phyloP scores from a whole-genome alignment of 1,284 basidiomycete genomes.

The Athelia psychrophila region DNA sequence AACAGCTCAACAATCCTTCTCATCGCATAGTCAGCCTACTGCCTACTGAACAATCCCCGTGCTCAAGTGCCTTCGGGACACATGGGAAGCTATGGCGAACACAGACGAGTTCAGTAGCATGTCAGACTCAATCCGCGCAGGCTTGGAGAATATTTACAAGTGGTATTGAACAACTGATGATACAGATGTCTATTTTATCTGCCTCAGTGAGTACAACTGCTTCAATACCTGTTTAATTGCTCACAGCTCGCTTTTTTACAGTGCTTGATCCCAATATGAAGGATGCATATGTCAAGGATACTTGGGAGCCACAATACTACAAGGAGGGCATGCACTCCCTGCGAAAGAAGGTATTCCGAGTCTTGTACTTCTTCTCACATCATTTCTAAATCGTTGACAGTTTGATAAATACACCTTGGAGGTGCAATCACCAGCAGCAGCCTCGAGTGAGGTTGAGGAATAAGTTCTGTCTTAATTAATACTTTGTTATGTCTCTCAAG shows the following conservation, averaged over 20 bases:
- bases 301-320: conserved; percentile 11
- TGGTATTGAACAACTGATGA: conserved; percentile 18
- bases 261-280: conserved; percentile 21
- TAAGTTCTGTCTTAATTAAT: no score
- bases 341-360: neutral
- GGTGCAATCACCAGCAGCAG: neutral
- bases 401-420: conserved; percentile 14
- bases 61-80: conserved; percentile 20
- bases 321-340: conserved; percentile 4
- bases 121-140: conserved; percentile 4
- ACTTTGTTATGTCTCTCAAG: no score
- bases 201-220: conserved; percentile 11
- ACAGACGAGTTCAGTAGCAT: conserved; percentile 6
- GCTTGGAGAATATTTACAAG: conserved; percentile 22
- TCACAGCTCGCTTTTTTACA: conserved; percentile 4
- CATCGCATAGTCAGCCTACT: conserved; percentile 19
- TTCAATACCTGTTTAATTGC: no score
- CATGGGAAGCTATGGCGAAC: conserved; percentile 17
- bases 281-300: conserved; percentile 12
- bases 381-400: conserved; percentile 4
- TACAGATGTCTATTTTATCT: conserved; percentile 20
- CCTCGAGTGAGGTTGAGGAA: no score
- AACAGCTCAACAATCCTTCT: conserved; percentile 20
- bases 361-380: neutral
- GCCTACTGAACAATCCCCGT: conserved; percentile 21